Conservation (phyloP, 257 asterid species). For the Nicotiana obtusifolia region DNA sequence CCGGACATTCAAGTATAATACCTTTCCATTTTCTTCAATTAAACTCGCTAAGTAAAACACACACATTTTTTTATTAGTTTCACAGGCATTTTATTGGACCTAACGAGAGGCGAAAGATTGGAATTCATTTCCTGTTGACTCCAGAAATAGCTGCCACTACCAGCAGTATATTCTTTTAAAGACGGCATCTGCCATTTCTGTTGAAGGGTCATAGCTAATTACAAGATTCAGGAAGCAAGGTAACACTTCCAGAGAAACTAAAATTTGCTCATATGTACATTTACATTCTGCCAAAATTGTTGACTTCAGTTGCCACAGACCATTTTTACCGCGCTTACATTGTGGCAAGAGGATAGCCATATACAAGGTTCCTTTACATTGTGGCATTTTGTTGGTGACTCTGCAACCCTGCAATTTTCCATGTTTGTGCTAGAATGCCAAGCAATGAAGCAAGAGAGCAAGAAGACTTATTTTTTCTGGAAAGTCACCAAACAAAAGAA, state of each 20-base stretch:
- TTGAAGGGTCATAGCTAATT: neutral
- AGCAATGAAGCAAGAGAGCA: neutral
- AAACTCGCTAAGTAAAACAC: neutral
- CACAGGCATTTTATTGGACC: neutral
- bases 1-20: neutral
- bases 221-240: slow-evolving; percentile 3
- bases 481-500: slow-evolving; percentile 70
- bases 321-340: neutral
- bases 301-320: neutral
- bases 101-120: neutral
- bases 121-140: neutral
- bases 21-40: neutral
- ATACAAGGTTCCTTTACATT: neutral
- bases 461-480: slow-evolving; percentile 60
- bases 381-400: neutral
- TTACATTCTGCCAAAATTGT: slow-evolving; percentile 2
- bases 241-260: slow-evolving; percentile 1
- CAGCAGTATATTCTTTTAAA: neutral
- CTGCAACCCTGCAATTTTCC: neutral
- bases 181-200: neutral
- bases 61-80: neutral
- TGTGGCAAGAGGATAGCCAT: neutral
- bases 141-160: neutral
- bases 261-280: slow-evolving; percentile 1
- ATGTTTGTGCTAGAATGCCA: neutral